Evolutionary conservation across 179 eudicot species (phyloP), one percentile per base, ranked within the genome.

Genomic region (Carnegiea gigantea): DNA sequence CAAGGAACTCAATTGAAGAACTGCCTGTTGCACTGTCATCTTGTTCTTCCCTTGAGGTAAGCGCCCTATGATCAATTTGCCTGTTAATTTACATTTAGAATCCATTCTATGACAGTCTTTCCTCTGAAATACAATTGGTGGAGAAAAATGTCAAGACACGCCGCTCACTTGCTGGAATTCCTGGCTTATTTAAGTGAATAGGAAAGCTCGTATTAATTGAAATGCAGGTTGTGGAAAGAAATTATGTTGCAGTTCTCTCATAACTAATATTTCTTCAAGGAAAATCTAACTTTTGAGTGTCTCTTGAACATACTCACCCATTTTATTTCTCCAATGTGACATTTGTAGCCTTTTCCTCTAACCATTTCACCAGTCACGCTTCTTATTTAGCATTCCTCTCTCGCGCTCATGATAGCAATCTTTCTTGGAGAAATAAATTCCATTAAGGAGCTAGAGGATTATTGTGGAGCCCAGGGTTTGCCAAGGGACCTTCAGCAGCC

Each of bases 21-120:
- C 89, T 94, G 77, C 99, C 99, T 23, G 74, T 40, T 76, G 90
- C 91, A 77, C 90, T 96, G 80, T 89, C 92, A 51, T 91, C 89
- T 13, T 93, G 95, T 81, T 87, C 84, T 71, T 92, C 95, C 70
- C 91, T 94, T 78, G 93, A 96, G 98, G 99, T 92, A 83, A 84
- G 53, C 57, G 67, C 70, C 82, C 73, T 75, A 9, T 78, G 51
- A 67, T 48, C 26, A 30, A 67, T 51, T 79, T 82, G 51, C 33
- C 21, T 46, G 21, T 30, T 54, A 17, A 33, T 17, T 73, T 36
- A 11, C 46, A 60, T 57, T 13, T 74, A 40, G 11, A 28, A 76
- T 30, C 26, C 13, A 73, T 48, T 21, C 59, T 18, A 59, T 68
- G 46, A 20, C 17, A 65, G 28, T 51, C 40, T 76, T 60, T 23